Evolutionary conservation across 2,329 filamentous ascomycete genomes (phyloP).

Genomic region (Dothiorella sarmentorum): DNA sequence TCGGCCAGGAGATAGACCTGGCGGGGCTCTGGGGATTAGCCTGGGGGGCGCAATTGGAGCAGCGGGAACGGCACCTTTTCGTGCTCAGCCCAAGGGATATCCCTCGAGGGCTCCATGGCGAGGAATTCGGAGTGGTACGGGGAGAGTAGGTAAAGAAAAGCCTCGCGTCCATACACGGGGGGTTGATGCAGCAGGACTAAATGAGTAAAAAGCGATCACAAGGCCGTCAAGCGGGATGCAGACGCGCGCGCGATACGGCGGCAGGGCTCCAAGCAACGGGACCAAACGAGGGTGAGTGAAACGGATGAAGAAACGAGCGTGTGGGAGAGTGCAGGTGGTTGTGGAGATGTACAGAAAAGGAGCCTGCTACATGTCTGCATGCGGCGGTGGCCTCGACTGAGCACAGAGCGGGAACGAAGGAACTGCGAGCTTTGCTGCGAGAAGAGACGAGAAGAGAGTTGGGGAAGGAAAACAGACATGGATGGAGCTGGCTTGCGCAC

Average conservation of each 20-base stretch:
- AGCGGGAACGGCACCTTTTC: constrained; percentile 40
- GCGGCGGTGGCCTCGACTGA: constrained; percentile 4
- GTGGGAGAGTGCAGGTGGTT: constrained; percentile 12
- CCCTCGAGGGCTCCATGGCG: constrained; percentile 42
- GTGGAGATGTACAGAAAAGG: constrained; percentile 17
- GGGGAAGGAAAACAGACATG: constrained; percentile 19
- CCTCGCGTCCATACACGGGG: constrained; percentile 17
- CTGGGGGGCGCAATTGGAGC: constrained; percentile 17
- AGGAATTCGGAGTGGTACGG: constrained; percentile 24
- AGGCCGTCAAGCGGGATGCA: constrained; percentile 25
- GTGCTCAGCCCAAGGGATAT: constrained; percentile 45
- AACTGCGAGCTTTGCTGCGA: constrained; percentile 9
- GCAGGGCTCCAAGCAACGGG: constrained; percentile 21
- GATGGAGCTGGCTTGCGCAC: constrained; percentile 17
- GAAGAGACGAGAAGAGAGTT: constrained; percentile 15
- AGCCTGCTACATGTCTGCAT: constrained; percentile 18
- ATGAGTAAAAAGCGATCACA: constrained; percentile 33
- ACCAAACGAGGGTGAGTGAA: constrained; percentile 31
- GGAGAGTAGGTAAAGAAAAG: constrained; percentile 31
- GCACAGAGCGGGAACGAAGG: constrained; percentile 12
- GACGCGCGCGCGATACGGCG: constrained; percentile 17
- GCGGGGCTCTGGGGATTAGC: constrained; percentile 13
- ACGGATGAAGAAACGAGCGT: constrained; percentile 28
- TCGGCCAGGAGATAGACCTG: constrained; percentile 49
- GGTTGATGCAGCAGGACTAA: constrained; percentile 34